Base-by-base conservation (phyloP, 805 yeast genomes). In the Candida dajiaensis region DNA sequence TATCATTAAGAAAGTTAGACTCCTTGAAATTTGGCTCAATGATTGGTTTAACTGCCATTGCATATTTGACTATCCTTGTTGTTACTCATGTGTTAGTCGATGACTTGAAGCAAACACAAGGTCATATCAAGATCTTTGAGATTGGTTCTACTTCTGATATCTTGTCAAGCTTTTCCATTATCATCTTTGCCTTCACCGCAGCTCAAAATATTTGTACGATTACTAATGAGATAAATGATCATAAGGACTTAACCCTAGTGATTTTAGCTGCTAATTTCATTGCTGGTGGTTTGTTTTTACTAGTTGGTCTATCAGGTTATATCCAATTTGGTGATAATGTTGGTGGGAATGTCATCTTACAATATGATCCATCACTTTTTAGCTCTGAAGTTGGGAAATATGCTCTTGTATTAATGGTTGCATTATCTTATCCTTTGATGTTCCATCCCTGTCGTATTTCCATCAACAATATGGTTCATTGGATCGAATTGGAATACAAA, bases 371-470 rank as follows among this genome's bases (percentile, higher is more conserved):
- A 7, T 68, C 74, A 46, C 72, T 79, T 3, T 55, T 71, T 11
- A 66, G 73, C 44, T 71, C 83, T 2, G 64, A 64, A 38, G 38
- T 72, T 16, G 94, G 88, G 6, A 75, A 85, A 52, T 69, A 78
- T 29, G 71, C 85, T 39, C 70, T 86, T 31, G 85, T 82, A 1
- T 62, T 81, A 18, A 84, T 85, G 90, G 85, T 86, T 15, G 68
- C 81, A n/a, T 68, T 86, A 37, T 81, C 89, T 4, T 86, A 73
- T 65, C 95, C 95, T 15, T 71, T 86, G 48, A 80, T 85, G 73
- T 84, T 88, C 57, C 89, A 85, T 62, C 95, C 95, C 19, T 80
- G 89, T 50, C 70, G 95, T 50, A 77, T 85, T 16, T 81, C 90
- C 4, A 66, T 79, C 26, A 83, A 85, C 62, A 88, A 85, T 58